Evolutionary conservation across 306 rosid genomes (phyloP), one percentile per base, ranked within the genome.

Genomic region (Fagus sylvatica): DNA sequence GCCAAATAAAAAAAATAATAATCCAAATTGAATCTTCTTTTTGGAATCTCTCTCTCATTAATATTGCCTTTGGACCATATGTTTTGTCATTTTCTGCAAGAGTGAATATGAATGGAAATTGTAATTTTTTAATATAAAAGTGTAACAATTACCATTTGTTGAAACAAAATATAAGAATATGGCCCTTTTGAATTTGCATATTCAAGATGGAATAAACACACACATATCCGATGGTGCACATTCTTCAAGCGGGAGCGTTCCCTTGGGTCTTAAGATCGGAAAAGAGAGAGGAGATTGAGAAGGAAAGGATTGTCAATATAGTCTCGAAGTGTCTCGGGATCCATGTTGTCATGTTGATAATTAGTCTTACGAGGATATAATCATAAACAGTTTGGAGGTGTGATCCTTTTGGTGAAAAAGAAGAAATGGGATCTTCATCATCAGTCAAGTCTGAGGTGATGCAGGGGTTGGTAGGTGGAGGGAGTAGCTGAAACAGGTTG

Each of bases 161-260:
- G n/a, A n/a, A n/a, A n/a, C n/a, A n/a, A n/a, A n/a, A n/a, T n/a
- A n/a, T n/a, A n/a, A n/a, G n/a, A n/a, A n/a, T n/a, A n/a, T n/a
- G n/a, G n/a, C n/a, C n/a, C n/a, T n/a, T n/a, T n/a, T n/a, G n/a
- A n/a, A n/a, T n/a, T n/a, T n/a, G n/a, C n/a, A n/a, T n/a, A n/a
- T n/a, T n/a, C n/a, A n/a, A n/a, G n/a, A n/a, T n/a, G n/a, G n/a
- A n/a, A n/a, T n/a, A n/a, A n/a, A n/a, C n/a, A n/a, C n/a, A n/a
- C n/a, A 56, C 92, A 94, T 72, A 94, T 84, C 77, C 84, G 80
- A 68, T 90, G 98, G 77, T 85, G 87, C 41, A 87, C 83, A 32
- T 84, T 92, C 79, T 94, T 94, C 89, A 92, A 82, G 65, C 84
- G 79, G 11, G 90, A 92, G 1, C 97, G 89, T 48, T 92, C 97